Base-by-base conservation (phyloP, 208 protist genomes). In the Kentomonas sorsogonicus region DNA sequence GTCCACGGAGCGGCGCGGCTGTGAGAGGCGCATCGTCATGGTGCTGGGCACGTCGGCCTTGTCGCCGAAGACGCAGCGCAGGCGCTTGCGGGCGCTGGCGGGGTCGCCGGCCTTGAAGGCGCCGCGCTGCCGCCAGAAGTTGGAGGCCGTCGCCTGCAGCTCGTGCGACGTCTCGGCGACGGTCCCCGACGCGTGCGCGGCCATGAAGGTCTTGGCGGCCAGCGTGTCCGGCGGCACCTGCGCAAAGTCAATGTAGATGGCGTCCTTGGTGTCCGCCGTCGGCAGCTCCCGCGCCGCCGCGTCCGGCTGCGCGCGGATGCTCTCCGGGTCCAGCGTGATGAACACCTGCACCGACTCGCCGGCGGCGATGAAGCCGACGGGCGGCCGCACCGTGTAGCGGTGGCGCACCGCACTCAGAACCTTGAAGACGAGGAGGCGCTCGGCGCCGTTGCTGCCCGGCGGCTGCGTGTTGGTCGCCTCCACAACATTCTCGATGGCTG, bases 161-260 rank as follows among this genome's bases (percentile, higher is more conserved):
- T 60, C 57, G 10, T 54, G 53, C 9, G 54, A 51, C 18, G 25
- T 15, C 34, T 67, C 62, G 16, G 45, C 23, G 43, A 43, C 72
- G 33, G 47, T 65, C 4, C 40, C 62, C 33, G 45, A 55, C 10
- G 58, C 60, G 3, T 23, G 34, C 54, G 61, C 65, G 23, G 40
- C 43, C 44, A 36, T 43, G n/a, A 63, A 43, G 7, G 43, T 34
- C 13, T 23, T 34, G 20, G 11, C 20, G 6, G 43, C 58, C 27
- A 59, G 11, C 18, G 48, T 25, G 5, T 5, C 27, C 4, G 60
- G 48, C 15, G 74, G 63, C 0, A 94, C 71, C 18, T 91, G 60
- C 18, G 75, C 80, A 54, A 94, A 74, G 66, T 91, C 83, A n/a
- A 94, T 59, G 53, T 87, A 77, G 29, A 94, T 77, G 27, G 66